Base-by-base conservation (phyloP, 2,329 filamentous ascomycete genomes). In the Ophiostoma australiae region DNA sequence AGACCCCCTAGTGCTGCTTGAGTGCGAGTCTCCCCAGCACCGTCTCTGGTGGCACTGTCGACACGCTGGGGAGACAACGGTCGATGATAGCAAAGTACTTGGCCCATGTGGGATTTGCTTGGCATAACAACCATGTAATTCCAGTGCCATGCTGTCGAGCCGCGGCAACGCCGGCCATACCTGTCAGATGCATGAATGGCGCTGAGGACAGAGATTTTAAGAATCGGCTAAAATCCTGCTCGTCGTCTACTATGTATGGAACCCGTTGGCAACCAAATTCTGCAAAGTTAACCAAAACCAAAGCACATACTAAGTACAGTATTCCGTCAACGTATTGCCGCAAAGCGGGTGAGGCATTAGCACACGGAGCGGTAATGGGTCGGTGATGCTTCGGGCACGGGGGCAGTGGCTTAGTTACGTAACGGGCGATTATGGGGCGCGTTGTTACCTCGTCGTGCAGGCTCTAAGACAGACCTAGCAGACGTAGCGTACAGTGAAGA, bases 331-430 rank as follows among this genome's bases (percentile, higher is more conserved):
- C 23, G 52, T 58, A 58, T 58, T 27, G 52, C 52, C 52, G 52
- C 7, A 37, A 33, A 35, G 27, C 33, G 63, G 63, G n/a, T 66
- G 63, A 66, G 63, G 33, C 63, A 66, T 66, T 66, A 39, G 33
- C 11, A 61, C 11, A 23, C 35, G 63, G 63, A n/a, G 20, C 35
- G 63, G 35, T 8, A 37, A 39, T 37, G 35, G 33, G 17, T 41
- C 63, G 20, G 61, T 65, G 31, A 65, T 65, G 61, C 27, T 23
- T 37, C 61, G 61, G 61, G 17, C 15, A 65, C 61, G 61, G 61
- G 55, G 55, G 61, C 61, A 17, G 63, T 39, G 37, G 63, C 35
- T 11, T 39, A 20, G 63, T 66, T 66, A 66, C 63, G 63, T 66
- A 66, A 66, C 58, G 58, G 58, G 27, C 6, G 17, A 35, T 20